phyloP scores from a whole-genome alignment of 2,329 filamentous ascomycete genomes.

The Amauroascus verrucosus region DNA sequence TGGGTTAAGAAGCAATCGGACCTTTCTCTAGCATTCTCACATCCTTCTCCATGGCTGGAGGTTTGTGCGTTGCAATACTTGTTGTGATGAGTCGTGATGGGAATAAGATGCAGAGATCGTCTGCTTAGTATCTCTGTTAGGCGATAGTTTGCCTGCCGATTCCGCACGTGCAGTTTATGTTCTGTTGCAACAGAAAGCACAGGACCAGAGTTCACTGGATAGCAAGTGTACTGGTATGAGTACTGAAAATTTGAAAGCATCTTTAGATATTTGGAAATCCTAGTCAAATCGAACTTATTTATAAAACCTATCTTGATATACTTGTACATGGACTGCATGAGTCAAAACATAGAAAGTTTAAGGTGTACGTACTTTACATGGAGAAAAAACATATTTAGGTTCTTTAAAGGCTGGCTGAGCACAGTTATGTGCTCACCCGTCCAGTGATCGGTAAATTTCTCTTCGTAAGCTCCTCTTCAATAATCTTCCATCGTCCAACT shows the following conservation, averaged over 20 bases:
- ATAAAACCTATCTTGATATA: constrained; percentile 1
- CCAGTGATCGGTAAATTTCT: constrained; percentile 47
- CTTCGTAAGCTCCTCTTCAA: constrained; percentile 57
- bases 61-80: too few relatives aligned
- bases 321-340: background rate
- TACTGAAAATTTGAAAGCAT: background rate
- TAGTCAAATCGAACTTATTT: background rate
- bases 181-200: background rate
- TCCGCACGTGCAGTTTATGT: too few relatives aligned
- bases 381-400: background rate
- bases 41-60: too few relatives aligned
- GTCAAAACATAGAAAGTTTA: background rate
- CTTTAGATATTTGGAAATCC: background rate
- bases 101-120: too few relatives aligned
- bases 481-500: constrained; percentile 68
- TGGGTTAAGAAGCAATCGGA: too few relatives aligned
- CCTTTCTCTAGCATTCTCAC: too few relatives aligned
- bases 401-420: background rate
- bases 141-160: too few relatives aligned
- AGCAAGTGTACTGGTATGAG: background rate
- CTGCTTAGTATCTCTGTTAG: too few relatives aligned
- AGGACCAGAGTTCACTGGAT: background rate
- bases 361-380: constrained; percentile 1
- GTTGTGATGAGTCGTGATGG: too few relatives aligned
- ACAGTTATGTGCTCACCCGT: background rate